Conservation (phyloP, 139 green algal species). For the Raphidocelis subcapitata region DNA sequence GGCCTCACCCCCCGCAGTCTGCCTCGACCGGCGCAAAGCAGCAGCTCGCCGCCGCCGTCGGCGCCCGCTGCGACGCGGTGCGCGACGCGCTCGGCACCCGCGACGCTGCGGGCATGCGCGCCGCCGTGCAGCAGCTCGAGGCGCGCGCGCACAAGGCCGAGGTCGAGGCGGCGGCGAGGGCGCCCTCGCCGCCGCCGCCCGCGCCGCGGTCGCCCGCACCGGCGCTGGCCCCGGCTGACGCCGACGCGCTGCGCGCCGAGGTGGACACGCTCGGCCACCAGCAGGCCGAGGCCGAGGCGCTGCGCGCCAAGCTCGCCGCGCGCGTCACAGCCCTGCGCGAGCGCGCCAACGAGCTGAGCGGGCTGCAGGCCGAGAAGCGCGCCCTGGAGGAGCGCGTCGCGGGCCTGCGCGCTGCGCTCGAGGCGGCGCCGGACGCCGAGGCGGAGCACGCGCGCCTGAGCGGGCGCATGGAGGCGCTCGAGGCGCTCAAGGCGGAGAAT, state of each 20-base stretch:
- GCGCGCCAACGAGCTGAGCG: constrained; percentile 5
- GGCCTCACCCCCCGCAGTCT: too few relatives aligned
- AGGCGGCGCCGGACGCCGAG: constrained; percentile 4
- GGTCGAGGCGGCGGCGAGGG: too few relatives aligned
- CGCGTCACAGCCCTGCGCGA: constrained; percentile 12
- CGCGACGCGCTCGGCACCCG: too few relatives aligned
- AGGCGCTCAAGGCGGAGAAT: constrained; percentile 18
- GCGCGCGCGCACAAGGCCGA: too few relatives aligned
- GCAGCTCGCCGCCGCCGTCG: too few relatives aligned
- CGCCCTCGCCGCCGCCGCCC: too few relatives aligned
- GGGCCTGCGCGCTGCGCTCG: neutral
- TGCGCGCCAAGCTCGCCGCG: constrained; percentile 14
- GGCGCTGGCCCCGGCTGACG: neutral
- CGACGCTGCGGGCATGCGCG: too few relatives aligned
- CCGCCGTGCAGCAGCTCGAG: too few relatives aligned
- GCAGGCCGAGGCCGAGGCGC: constrained; percentile 9
- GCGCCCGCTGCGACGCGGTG: too few relatives aligned
- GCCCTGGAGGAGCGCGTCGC: constrained; percentile 25
- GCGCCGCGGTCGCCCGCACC: neutral
- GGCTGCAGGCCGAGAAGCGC: constrained; percentile 14
- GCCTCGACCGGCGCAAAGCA: too few relatives aligned
- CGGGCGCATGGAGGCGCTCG: constrained; percentile 24
- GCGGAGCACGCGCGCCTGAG: constrained; percentile 10
- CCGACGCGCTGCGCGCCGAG: neutral
- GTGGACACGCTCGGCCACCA: constrained; percentile 6